A percentile compares a stretch with the other conserved stretches of the same genome.
Evolutionary conservation across 305 asterid species (phyloP).

Genomic region (Fraxinus velutina): DNA sequence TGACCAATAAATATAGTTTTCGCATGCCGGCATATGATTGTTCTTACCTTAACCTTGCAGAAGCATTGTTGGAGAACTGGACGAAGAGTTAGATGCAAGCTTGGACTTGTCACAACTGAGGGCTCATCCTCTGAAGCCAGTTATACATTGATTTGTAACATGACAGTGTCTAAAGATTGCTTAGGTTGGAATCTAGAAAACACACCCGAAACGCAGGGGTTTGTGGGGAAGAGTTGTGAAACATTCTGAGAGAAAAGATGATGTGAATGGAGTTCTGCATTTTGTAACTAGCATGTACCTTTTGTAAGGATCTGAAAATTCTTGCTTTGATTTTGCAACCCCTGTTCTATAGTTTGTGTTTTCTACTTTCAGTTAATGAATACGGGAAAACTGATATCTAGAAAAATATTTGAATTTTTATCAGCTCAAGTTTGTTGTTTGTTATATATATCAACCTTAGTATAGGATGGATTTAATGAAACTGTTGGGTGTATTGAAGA

Average conservation of each 20-base stretch:
- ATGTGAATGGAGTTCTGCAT: not conserved
- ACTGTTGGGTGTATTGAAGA: not conserved
- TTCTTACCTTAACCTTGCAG: constrained; percentile 36
- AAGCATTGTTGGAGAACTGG: constrained; percentile 90
- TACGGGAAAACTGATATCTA: not conserved
- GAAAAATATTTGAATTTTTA: not conserved
- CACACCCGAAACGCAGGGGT: not conserved
- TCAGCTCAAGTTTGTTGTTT: not conserved
- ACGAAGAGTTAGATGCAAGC: constrained; percentile 85
- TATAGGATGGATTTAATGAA: not conserved
- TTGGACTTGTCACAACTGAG: constrained; percentile 82
- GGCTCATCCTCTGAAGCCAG: constrained; percentile 95
- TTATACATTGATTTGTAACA: constrained; percentile 54
- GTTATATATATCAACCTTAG: not conserved
- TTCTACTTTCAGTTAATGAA: not conserved
- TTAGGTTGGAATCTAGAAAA: constrained; percentile 23
- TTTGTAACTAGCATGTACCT: not conserved
- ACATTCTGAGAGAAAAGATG: not conserved
- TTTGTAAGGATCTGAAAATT: not conserved
- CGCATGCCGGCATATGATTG: not conserved
- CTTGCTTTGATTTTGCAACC: not conserved
- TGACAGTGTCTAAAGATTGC: constrained; percentile 22
- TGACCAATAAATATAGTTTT: not conserved
- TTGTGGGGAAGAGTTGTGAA: not conserved
- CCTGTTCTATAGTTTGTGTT: not conserved